Evolutionary conservation across 345 rosid species (phyloP).

Genomic region (Brassica nigra): DNA sequence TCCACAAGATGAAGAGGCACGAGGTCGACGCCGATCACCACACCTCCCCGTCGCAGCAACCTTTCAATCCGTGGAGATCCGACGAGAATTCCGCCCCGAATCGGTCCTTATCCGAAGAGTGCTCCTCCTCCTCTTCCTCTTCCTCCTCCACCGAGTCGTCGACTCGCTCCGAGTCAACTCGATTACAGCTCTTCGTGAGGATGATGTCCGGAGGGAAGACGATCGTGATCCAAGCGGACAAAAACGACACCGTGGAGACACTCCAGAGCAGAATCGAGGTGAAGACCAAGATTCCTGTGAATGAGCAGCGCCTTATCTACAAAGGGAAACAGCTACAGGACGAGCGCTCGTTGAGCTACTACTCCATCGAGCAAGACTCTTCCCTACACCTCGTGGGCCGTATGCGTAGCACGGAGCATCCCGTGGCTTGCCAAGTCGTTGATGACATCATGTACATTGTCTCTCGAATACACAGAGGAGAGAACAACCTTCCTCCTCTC

Average conservation of each 20-base stretch:
- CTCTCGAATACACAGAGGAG: constrained; percentile 56
- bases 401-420: constrained; percentile 79
- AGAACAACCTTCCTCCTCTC: not conserved
- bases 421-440: constrained; percentile 72
- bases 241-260: constrained; percentile 60
- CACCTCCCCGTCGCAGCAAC: constrained; percentile 12
- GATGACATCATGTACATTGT: constrained; percentile 62
- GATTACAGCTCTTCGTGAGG: constrained; percentile 74
- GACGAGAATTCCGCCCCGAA: not conserved
- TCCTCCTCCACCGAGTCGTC: constrained; percentile 22
- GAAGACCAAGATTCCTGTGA: constrained; percentile 64
- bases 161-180: constrained; percentile 36
- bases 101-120: not conserved
- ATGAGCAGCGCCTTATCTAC: constrained; percentile 69
- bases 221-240: constrained; percentile 65
- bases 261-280: constrained; percentile 54
- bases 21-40: constrained; percentile 49
- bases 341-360: constrained; percentile 65
- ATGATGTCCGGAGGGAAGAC: constrained; percentile 69
- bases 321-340: constrained; percentile 77
- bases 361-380: constrained; percentile 68
- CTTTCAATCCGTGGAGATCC: not conserved
- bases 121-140: constrained; percentile 19
- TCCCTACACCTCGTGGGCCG: constrained; percentile 72
- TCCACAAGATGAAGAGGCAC: constrained; percentile 63